Conservation (phyloP, 306 rosid genomes). For the Lagenaria siceraria region DNA sequence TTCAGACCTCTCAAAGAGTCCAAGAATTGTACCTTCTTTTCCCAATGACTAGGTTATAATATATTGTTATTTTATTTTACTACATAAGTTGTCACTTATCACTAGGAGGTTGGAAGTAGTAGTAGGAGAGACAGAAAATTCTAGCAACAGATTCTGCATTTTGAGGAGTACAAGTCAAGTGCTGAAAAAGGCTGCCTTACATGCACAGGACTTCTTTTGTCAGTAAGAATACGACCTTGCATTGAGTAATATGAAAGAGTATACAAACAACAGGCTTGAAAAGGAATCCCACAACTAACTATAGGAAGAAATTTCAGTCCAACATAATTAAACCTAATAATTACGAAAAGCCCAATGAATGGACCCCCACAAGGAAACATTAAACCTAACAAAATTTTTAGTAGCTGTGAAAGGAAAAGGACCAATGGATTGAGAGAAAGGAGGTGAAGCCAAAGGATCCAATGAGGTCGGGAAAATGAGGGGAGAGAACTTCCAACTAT, state of each 20-base stretch:
- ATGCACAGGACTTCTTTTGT: neutral
- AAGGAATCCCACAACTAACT: no score
- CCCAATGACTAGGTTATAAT: neutral
- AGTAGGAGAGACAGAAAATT: neutral
- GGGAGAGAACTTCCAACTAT: neutral
- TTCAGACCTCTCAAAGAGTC: neutral
- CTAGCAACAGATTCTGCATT: neutral
- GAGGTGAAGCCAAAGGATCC: neutral
- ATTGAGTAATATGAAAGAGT: no score
- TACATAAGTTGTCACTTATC: neutral
- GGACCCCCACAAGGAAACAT: no score
- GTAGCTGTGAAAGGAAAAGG: neutral
- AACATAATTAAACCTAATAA: no score
- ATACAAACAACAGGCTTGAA: no score
- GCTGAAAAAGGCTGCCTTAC: neutral
- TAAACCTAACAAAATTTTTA: no score
- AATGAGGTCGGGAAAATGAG: neutral
- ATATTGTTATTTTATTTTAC: neutral
- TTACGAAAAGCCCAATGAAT: no score
- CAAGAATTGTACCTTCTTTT: neutral
- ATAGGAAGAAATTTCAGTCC: no score
- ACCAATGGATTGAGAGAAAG: neutral
- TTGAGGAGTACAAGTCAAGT: neutral
- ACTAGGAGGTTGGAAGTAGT: neutral
- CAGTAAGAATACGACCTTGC: no score